These are phyloP conservation scores for Medicago truncatula DNA, from an alignment of 306 rosid species.

Conservation along the genomic window MtrunA17r5.0-ANR NC_053048.1:54601501-54602000, in stretches of 20 bases:
- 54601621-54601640: constrained; percentile 13
- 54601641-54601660: constrained; percentile 22
- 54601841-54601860: neutral
- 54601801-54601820: constrained; percentile 30
- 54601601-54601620: constrained; percentile 25
- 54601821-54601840: constrained; percentile 17
- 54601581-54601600: constrained; percentile 34
- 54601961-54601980: neutral
- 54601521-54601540: constrained; percentile 67
- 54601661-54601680: constrained; percentile 21
- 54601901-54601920: constrained; percentile 19
- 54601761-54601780: constrained; percentile 30
- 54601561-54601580: constrained; percentile 40
- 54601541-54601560: constrained; percentile 68
- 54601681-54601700: constrained; percentile 3
- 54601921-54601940: constrained; percentile 24
- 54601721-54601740: constrained; percentile 10
- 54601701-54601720: neutral
- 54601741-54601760: constrained; percentile 15
- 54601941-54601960: constrained; percentile 25
- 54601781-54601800: constrained; percentile 1
- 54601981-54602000: constrained; percentile 15
- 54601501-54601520: constrained; percentile 78
- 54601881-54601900: neutral
- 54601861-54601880: neutral